Evolutionary conservation across 192 early-diverging fungal species (phyloP), one percentile per base, ranked within the genome.

Genomic region (Coemansia sp.): DNA sequence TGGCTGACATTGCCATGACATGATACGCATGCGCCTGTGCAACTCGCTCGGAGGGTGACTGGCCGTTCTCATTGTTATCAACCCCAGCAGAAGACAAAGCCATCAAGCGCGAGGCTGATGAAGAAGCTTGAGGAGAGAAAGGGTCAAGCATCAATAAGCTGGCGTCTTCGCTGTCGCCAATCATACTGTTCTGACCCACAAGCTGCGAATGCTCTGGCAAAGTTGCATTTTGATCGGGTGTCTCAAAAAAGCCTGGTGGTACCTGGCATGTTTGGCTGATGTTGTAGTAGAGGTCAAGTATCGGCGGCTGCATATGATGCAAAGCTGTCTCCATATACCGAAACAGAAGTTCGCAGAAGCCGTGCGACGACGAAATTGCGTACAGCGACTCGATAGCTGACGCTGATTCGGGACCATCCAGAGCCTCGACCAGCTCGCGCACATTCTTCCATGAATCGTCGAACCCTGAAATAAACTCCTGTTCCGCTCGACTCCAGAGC

Each of bases 241-340:
- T 64, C 17, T 59, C 60, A 49, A 79, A 79, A 45, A 79, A 79
- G n/a, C 67, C 71, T 2, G 21, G 56, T 24, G 76, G 76, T 21
- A 79, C 55, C 5, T 22, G 27, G 24, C 67, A 70, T 4, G 64
- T 66, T 39, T 73, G 71, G 21, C 61, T 49, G 29, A 79, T 79
- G 24, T 45, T 61, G 11, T 51, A 29, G 39, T 79, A 79, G 17
- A 73, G 19, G 25, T 73, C 71, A 15, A 79, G 70, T 56, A 65
- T 27, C 22, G 76, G 76, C 27, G 60, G 53, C 17, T 67, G 63
- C 35, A 79, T 61, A 14, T 25, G 38, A 23, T 73, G 64, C 9
- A 73, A n/a, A 9, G 65, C 63, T 15, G 67, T 56, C 5, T 45
- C 35, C 15, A 79, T 27, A 58, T 73, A 79, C 27, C 23, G 17